Evolutionary conservation across 345 rosid genomes (phyloP).

Genomic region (Lepidium didymum): DNA sequence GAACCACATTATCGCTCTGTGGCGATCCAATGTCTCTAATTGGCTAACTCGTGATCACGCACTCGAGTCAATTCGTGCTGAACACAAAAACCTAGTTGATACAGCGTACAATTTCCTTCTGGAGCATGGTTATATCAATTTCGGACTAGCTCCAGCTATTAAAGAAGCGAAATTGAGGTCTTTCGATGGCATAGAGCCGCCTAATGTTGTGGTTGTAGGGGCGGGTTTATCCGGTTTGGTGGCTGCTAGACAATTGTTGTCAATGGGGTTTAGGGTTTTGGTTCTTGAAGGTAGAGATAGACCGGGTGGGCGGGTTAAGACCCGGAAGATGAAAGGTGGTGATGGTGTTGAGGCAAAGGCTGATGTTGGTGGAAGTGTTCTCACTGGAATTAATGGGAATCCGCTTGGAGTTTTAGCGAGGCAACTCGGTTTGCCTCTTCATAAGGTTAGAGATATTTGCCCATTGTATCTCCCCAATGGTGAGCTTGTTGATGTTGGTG

Average conservation of each 20-base stretch:
- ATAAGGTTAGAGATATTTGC: slow-evolving; percentile 91
- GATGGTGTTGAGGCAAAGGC: slow-evolving; percentile 75
- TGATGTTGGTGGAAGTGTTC: slow-evolving; percentile 91
- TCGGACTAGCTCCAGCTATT: slow-evolving; percentile 65
- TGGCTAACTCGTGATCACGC: slow-evolving; percentile 81
- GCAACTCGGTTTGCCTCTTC: slow-evolving; percentile 83
- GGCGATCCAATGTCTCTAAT: slow-evolving; percentile 75
- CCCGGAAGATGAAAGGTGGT: slow-evolving; percentile 72
- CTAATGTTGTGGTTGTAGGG: slow-evolving; percentile 76
- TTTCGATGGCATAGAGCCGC: slow-evolving; percentile 44
- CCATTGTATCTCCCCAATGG: slow-evolving; percentile 89
- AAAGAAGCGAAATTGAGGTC: slow-evolving; percentile 59
- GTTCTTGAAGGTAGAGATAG: slow-evolving; percentile 81
- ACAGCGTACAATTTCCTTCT: slow-evolving; percentile 67
- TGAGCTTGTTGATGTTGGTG: slow-evolving; percentile 58
- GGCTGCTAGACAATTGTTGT: slow-evolving; percentile 74
- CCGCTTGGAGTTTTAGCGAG: slow-evolving; percentile 91
- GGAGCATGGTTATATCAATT: slow-evolving; percentile 86
- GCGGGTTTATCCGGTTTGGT: slow-evolving; percentile 87
- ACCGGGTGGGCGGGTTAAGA: slow-evolving; percentile 89
- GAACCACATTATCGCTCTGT: slow-evolving; percentile 73
- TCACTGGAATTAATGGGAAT: slow-evolving; percentile 91
- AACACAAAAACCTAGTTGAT: slow-evolving; percentile 57
- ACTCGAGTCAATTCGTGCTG: slow-evolving; percentile 63
- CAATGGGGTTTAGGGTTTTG: slow-evolving; percentile 86